Percentiles rank a stretch among this genome's conserved stretches.
Conservation (phyloP, 495 filamentous ascomycete species). For the Penicillium tannophilum region DNA sequence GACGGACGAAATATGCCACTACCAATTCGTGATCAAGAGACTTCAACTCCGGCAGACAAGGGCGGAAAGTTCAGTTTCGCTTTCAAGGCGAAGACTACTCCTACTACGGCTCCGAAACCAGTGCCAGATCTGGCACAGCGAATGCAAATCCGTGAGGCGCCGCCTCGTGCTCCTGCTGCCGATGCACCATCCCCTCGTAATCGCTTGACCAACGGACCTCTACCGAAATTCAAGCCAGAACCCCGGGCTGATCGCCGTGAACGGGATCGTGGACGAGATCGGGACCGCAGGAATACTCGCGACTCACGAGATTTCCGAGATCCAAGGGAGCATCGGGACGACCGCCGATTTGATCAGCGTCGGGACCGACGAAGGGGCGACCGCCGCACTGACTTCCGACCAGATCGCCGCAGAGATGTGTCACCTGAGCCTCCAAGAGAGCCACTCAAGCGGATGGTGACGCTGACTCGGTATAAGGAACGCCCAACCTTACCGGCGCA, state of each 20-base stretch:
- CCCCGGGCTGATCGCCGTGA: conserved; percentile 45
- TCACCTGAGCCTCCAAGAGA: conserved; percentile 26
- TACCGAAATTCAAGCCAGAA: conserved; percentile 48
- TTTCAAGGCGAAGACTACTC: conserved; percentile 71
- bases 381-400: conserved; percentile 36
- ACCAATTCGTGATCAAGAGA: conserved; percentile 47
- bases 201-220: conserved; percentile 39
- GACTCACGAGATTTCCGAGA: conserved; percentile 54
- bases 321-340: conserved; percentile 49
- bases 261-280: conserved; percentile 46
- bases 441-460: conserved; percentile 66
- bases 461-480: conserved; percentile 68
- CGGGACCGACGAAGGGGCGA: conserved; percentile 39
- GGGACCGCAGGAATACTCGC: conserved; percentile 41
- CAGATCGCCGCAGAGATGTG: conserved; percentile 44
- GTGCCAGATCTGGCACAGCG: conserved; percentile 71
- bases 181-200: conserved; percentile 39
- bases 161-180: conserved; percentile 35
- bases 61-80: conserved; percentile 85
- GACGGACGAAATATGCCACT: conserved; percentile 50
- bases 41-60: conserved; percentile 55
- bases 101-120: conserved; percentile 61
- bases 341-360: conserved; percentile 41
- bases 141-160: conserved; percentile 59
- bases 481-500: conserved; percentile 70